Conservation (phyloP, 106 monocot genomes). For the Hemerocallis citrina region DNA sequence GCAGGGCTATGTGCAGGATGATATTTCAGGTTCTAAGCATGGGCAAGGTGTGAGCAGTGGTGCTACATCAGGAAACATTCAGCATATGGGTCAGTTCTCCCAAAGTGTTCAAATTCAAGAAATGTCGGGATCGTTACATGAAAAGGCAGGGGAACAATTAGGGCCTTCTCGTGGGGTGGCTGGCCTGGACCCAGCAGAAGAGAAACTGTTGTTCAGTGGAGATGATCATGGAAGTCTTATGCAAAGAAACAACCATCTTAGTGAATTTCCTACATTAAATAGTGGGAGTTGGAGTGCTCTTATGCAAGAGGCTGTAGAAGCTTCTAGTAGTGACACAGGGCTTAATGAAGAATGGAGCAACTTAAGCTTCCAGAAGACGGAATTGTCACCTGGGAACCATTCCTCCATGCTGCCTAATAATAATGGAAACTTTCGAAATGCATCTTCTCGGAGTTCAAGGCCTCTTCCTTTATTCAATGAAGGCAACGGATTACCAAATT, state of each 20-base stretch:
- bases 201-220: conserved; percentile 65
- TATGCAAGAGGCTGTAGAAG: conserved; percentile 87
- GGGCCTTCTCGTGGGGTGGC: conserved; percentile 24
- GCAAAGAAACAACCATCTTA: conserved; percentile 36
- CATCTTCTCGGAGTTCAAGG: conserved; percentile 32
- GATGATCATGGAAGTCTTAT: conserved; percentile 42
- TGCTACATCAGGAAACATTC: conserved; percentile 25
- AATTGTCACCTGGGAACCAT: conserved; percentile 30
- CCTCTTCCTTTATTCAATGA: conserved; percentile 33
- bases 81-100: conserved; percentile 17
- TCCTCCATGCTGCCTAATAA: conserved; percentile 13
- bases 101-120: conserved; percentile 28
- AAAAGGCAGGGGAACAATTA: conserved; percentile 14
- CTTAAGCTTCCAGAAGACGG: conserved; percentile 46
- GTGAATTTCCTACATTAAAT: conserved; percentile 49
- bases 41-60: conserved; percentile 25
- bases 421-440: conserved; percentile 24
- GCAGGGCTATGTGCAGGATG: conserved; percentile 15
- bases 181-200: conserved; percentile 71
- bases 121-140: conserved; percentile 24
- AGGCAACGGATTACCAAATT: conserved; percentile 18
- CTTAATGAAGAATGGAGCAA: conserved; percentile 80
- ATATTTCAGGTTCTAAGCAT: conserved; percentile 17
- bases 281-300: conserved; percentile 98
- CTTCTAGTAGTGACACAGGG: conserved; percentile 71